These are phyloP conservation scores for Nemania abortiva DNA, from an alignment of 2,329 filamentous ascomycete species.

Conservation along the genomic window DNA sequence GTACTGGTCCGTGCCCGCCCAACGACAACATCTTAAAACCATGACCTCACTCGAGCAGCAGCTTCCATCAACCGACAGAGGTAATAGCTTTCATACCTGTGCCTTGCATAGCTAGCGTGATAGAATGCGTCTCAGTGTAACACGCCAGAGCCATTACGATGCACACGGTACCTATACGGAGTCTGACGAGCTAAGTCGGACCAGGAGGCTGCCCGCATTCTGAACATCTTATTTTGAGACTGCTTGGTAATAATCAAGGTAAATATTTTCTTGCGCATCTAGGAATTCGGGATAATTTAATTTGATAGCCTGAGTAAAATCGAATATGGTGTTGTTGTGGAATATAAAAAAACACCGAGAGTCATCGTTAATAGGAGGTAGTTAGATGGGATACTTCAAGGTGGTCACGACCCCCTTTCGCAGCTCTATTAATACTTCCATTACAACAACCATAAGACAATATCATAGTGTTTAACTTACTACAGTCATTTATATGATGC, in stretches of 20 bases:
- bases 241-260: not conserved
- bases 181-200: not conserved
- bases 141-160: not conserved
- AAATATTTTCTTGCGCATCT: too few relatives aligned
- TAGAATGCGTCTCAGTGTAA: not conserved
- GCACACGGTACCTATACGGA: not conserved
- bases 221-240: not conserved
- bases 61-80: not conserved
- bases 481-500: too few relatives aligned
- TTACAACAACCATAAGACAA: too few relatives aligned
- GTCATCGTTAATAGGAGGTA: too few relatives aligned
- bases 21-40: not conserved
- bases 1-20: constrained; percentile 30
- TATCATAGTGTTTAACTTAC: too few relatives aligned
- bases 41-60: not conserved
- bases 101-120: not conserved
- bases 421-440: too few relatives aligned
- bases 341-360: too few relatives aligned
- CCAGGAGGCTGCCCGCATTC: not conserved
- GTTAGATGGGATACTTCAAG: too few relatives aligned
- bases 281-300: too few relatives aligned
- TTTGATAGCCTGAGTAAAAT: too few relatives aligned
- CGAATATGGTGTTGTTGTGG: too few relatives aligned
- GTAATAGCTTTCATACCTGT: not conserved
- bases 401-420: too few relatives aligned